A percentile compares a stretch with the other conserved stretches of the same genome.
phyloP scores from a whole-genome alignment of 768 basidiomycete species.

The Ramaria sp. region DNA sequence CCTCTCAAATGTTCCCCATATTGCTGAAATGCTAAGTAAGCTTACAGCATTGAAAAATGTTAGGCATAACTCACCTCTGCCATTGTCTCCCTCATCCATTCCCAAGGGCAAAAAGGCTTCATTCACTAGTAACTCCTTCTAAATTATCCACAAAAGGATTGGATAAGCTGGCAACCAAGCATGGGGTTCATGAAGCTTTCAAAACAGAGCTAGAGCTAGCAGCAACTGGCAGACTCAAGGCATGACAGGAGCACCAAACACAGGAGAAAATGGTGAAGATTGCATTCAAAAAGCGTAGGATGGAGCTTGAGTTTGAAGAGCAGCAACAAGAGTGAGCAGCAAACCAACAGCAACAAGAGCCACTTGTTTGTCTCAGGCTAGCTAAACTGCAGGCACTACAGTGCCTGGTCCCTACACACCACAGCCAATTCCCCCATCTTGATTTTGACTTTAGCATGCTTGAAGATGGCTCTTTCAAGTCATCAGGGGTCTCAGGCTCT shows the following conservation, averaged over 20 bases:
- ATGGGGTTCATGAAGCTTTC: not conserved
- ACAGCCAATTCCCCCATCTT: not conserved
- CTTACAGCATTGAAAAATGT: no score
- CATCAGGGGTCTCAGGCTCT: no score
- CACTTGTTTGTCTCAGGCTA: not conserved
- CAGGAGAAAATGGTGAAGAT: not conserved
- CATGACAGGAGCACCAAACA: not conserved
- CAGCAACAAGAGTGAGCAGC: not conserved
- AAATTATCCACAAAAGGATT: not conserved
- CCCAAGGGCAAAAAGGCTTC: not conserved
- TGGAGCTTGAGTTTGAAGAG: not conserved
- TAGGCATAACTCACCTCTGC: no score
- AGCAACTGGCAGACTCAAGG: not conserved
- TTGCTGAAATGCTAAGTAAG: no score
- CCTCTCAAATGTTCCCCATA: no score
- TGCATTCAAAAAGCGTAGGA: not conserved
- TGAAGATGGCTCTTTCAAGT: no score
- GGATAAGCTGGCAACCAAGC: not conserved
- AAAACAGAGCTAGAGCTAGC: not conserved
- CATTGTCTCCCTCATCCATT: not conserved
- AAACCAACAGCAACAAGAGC: not conserved
- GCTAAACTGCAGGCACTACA: not conserved
- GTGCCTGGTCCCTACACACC: not conserved
- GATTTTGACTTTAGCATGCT: no score
- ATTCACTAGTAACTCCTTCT: not conserved